Evolutionary conservation across 257 asterid species (phyloP).

Genomic region (Gentiana macrophylla): DNA sequence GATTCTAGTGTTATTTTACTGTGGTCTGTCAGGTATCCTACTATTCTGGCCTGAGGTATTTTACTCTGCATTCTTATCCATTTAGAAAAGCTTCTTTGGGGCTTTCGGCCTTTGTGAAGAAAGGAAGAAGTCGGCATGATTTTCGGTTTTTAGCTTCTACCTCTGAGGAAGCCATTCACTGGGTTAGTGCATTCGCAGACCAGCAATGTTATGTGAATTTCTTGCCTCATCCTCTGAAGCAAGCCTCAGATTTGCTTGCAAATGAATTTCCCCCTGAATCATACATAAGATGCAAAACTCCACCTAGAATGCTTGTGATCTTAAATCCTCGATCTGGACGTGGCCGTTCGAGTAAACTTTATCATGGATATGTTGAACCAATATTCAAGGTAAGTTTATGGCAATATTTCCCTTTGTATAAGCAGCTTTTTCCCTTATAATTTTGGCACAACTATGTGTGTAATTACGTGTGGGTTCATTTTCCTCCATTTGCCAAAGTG

Average conservation of each 20-base stretch:
- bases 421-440: background rate
- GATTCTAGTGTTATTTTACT: background rate
- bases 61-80: conserved; percentile 90
- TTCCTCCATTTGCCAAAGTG: too few relatives aligned
- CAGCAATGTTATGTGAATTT: conserved; percentile 93
- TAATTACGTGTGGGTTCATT: too few relatives aligned
- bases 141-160: conserved; percentile 75
- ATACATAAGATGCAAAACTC: conserved; percentile 66
- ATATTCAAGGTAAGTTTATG: conserved; percentile 63
- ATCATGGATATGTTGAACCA: conserved; percentile 80
- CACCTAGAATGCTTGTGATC: conserved; percentile 90
- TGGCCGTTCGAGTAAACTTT: conserved; percentile 95
- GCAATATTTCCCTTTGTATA: background rate
- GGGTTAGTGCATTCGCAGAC: conserved; percentile 97
- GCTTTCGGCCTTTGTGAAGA: conserved; percentile 44
- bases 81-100: conserved; percentile 43
- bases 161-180: conserved; percentile 77
- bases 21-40: conserved; percentile 63
- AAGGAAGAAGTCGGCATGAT: conserved; percentile 67
- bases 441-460: background rate
- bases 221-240: conserved; percentile 89
- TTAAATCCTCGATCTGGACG: conserved; percentile 95
- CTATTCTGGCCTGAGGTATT: conserved; percentile 80
- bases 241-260: conserved; percentile 44
- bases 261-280: conserved; percentile 83